These are phyloP conservation scores for Nicotiana undulata DNA, from an alignment of 257 asterid species.

Conservation along the genomic window DNA sequence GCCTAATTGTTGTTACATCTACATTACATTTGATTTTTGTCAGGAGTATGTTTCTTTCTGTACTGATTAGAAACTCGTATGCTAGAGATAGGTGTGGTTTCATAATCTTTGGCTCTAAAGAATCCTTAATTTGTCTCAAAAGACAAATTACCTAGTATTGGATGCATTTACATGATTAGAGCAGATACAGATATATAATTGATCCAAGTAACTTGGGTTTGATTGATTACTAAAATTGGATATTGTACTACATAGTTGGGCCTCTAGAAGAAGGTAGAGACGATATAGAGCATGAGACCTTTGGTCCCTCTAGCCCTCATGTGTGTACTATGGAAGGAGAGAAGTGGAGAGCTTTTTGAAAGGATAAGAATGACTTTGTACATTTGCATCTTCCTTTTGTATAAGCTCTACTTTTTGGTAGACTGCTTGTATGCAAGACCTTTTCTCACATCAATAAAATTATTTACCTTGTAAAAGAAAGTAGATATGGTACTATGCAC, in stretches of 20 bases:
- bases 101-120: neutral
- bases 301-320: neutral
- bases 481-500: neutral
- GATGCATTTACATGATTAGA: too few species aligned
- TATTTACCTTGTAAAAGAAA: neutral
- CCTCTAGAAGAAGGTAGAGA: neutral
- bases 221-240: neutral
- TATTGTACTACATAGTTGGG: neutral
- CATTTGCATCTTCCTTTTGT: neutral
- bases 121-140: neutral
- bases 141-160: neutral
- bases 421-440: neutral
- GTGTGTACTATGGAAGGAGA: neutral
- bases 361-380: neutral
- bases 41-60: neutral
- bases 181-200: too few species aligned
- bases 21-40: neutral
- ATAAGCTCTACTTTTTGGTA: neutral
- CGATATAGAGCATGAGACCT: neutral
- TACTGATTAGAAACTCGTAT: neutral
- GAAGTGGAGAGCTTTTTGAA: neutral
- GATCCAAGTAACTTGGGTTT: neutral
- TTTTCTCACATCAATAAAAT: neutral
- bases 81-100: neutral
- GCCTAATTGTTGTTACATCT: neutral